phyloP scores from a whole-genome alignment of 73 alveolate genomes.

The Paramecium caudatum region DNA sequence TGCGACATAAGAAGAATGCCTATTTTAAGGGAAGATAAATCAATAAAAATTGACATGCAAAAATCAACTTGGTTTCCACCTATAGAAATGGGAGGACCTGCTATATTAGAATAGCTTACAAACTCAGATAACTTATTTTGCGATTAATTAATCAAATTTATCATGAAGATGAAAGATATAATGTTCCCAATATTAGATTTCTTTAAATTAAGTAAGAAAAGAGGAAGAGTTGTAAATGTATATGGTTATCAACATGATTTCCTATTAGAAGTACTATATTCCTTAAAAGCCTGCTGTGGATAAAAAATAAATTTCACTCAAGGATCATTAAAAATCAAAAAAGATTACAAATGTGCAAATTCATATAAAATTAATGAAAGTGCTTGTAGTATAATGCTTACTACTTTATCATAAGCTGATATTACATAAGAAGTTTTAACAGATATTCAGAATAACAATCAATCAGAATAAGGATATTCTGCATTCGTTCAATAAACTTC shows the following conservation, averaged over 20 bases:
- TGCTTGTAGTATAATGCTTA: neutral
- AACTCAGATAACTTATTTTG: conserved; percentile 12
- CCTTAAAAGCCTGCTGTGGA: conserved; percentile 53
- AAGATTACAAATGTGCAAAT: conserved; percentile 17
- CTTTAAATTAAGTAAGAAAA: neutral
- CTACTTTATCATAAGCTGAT: neutral
- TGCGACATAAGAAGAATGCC: conserved; percentile 64
- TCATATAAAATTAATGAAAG: neutral
- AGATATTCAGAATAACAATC: conserved; percentile 2
- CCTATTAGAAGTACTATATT: conserved; percentile 24
- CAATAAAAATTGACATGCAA: neutral
- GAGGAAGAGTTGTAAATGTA: neutral
- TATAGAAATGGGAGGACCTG: conserved; percentile 3
- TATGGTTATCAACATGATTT: conserved; percentile 58
- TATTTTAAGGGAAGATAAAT: conserved; percentile 6
- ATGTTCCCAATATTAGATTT: conserved; percentile 26
- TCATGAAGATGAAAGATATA: neutral
- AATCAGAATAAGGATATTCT: conserved; percentile 30
- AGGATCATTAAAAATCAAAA: conserved; percentile 43
- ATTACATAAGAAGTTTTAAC: neutral
- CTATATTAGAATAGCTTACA: neutral
- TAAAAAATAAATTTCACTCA: neutral
- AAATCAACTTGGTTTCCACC: conserved; percentile 51
- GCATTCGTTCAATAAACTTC: conserved; percentile 49
- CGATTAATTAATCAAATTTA: neutral